Base-by-base conservation (phyloP, 1,284 basidiomycete genomes). In the Anthracocystis walkeri region DNA sequence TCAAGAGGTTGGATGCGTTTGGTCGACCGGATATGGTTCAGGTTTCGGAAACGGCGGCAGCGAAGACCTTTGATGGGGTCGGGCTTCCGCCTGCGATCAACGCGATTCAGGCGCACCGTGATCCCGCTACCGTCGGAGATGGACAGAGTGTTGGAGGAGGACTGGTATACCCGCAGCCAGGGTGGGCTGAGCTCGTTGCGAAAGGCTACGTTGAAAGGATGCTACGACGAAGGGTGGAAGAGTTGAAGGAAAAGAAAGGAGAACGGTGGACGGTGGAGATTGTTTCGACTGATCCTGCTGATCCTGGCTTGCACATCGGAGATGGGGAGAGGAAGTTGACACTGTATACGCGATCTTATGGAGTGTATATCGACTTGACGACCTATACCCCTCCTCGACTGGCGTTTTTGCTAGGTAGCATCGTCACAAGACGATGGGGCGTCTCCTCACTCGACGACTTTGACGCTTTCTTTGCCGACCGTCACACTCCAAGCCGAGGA, bases 1-100 rank as follows among this genome's bases (percentile, higher is more conserved):
- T 80, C 23, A 90, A 90, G 77, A 84, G 88, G 4, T 86, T 93
- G 6, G 88, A 89, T 61, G 89, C 92, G 0, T 92, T 88, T 73
- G 87, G 89, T 14, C 86, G 91, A 4, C 92, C 92, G 0, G 91
- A 92, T 55, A 82, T 61, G 79, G 82, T 75, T 5, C 69, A 79
- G 55, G 11, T 25, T 5, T 20, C 27, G 20, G 65, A 71, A 49
- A 3, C 49, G 29, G 7, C 29, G 18, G 18, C 21, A 6, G 38
- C 18, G 7, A 4, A 33, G 7, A 38, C 14, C 1, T 78, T 38
- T 18, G 65, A 70, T 12, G 73, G 73, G 2, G 41, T 54, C 2
- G 77, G 77, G 1, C 48, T 72, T 14, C 77, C 77, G 7, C 73
- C 73, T 5, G 53, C 73, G 18, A 14, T 73, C 23, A 78, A 78